Evolutionary conservation across 805 yeast species (phyloP).

Genomic region (Kodamaea fukazawae): DNA sequence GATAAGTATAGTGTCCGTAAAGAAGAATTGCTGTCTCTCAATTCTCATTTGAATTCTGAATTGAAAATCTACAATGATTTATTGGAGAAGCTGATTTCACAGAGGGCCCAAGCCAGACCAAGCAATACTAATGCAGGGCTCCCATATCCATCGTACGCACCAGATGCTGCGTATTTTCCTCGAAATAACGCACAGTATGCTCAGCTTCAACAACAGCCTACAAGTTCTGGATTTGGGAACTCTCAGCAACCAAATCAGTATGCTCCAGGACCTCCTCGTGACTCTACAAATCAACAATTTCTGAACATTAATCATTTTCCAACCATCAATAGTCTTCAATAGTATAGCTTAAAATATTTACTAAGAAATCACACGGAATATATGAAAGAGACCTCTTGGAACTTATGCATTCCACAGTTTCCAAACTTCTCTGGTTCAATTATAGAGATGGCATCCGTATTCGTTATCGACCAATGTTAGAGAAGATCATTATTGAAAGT

Average conservation of each 20-base stretch:
- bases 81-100: slow-evolving; percentile 44
- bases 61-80: slow-evolving; percentile 66
- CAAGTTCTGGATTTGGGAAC: slow-evolving; percentile 43
- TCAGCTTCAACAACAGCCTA: slow-evolving; percentile 28
- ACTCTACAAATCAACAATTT: slow-evolving; percentile 13
- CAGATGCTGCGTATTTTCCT: neutral
- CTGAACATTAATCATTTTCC: slow-evolving; percentile 31
- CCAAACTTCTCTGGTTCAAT: no score
- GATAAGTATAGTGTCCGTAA: slow-evolving; percentile 75
- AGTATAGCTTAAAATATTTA: slow-evolving; percentile 6
- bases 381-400: no score
- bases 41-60: slow-evolving; percentile 68
- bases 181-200: neutral
- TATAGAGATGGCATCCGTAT: no score
- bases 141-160: slow-evolving; percentile 1
- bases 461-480: no score
- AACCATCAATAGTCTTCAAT: slow-evolving; percentile 21
- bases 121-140: neutral
- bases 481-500: no score
- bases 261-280: neutral
- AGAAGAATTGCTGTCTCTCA: slow-evolving; percentile 72
- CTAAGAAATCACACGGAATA: neutral
- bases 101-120: slow-evolving; percentile 5
- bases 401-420: no score
- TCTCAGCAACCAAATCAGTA: slow-evolving; percentile 8